phyloP scores from a whole-genome alignment of 208 protist genomes.

The Crithidia thermophila region DNA sequence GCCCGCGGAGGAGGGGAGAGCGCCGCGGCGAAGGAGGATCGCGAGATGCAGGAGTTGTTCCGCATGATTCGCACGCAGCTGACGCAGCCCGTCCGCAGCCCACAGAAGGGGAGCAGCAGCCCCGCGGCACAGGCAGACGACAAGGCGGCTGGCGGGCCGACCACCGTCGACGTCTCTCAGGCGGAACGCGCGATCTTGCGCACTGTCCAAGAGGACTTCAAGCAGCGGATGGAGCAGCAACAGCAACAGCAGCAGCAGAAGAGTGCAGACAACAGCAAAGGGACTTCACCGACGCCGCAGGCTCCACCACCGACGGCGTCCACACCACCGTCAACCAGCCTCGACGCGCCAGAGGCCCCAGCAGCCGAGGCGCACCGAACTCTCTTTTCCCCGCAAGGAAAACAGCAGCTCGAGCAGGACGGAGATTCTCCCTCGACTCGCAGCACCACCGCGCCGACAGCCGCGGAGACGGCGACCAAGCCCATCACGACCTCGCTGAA shows the following conservation, averaged over 20 bases:
- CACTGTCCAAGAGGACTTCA: slow-evolving; percentile 52
- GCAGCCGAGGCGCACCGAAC: slow-evolving; percentile 4
- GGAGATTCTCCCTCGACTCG: not conserved
- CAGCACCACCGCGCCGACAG: slow-evolving; percentile 13
- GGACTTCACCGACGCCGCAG: slow-evolving; percentile 1
- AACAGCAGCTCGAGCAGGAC: not conserved
- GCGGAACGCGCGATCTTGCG: slow-evolving; percentile 54
- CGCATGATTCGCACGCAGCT: slow-evolving; percentile 31
- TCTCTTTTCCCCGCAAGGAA: slow-evolving; percentile 3
- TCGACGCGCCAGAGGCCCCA: not conserved
- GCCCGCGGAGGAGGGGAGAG: slow-evolving; percentile 8
- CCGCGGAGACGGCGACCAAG: not conserved
- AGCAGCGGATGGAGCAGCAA: slow-evolving; percentile 30
- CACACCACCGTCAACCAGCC: slow-evolving; percentile 14
- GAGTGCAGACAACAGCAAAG: not conserved
- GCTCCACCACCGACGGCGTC: slow-evolving; percentile 19
- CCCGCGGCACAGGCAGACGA: not conserved
- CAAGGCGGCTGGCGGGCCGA: not conserved
- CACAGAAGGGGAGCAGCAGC: not conserved
- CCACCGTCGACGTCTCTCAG: slow-evolving; percentile 56
- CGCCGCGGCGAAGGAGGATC: slow-evolving; percentile 34
- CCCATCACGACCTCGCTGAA: slow-evolving; percentile 5
- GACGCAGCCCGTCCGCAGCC: slow-evolving; percentile 1
- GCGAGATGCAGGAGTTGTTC: slow-evolving; percentile 49
- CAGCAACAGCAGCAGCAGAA: slow-evolving; percentile 13